These are phyloP conservation scores for Nemania sp. DNA, from an alignment of 2,329 filamentous ascomycete species.

Conservation along the genomic window DNA sequence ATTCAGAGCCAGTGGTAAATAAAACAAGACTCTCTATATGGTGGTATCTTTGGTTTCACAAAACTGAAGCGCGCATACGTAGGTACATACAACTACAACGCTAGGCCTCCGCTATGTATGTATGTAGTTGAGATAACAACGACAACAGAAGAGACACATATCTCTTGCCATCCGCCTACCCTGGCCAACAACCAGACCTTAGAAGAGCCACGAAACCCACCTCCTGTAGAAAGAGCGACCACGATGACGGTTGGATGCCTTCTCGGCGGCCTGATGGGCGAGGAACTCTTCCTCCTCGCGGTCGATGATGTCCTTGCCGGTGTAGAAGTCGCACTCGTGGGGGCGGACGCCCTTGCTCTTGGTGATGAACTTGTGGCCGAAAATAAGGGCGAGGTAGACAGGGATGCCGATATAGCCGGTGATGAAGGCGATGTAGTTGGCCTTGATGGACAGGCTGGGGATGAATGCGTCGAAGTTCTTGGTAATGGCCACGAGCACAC, in stretches of 20 bases:
- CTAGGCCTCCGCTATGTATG: background rate
- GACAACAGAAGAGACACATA: too few relatives aligned
- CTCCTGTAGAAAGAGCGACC: slow-evolving; percentile 59
- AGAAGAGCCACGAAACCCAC: slow-evolving; percentile 66
- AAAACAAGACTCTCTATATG: slow-evolving; percentile 10
- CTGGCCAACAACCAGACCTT: too few relatives aligned
- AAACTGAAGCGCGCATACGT: background rate
- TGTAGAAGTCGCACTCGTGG: slow-evolving; percentile 68
- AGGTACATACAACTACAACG: slow-evolving; percentile 7
- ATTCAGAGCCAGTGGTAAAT: too few relatives aligned
- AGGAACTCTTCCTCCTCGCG: slow-evolving; percentile 72
- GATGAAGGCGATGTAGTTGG: slow-evolving; percentile 72
- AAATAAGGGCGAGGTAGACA: slow-evolving; percentile 69
- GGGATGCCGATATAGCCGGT: slow-evolving; percentile 79
- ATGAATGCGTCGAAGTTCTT: slow-evolving; percentile 82
- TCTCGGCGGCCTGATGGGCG: slow-evolving; percentile 52
- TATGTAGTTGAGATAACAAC: too few relatives aligned
- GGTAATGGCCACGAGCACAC: slow-evolving; percentile 73
- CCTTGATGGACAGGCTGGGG: slow-evolving; percentile 42
- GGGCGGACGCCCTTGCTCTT: slow-evolving; percentile 59
- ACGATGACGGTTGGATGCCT: slow-evolving; percentile 33
- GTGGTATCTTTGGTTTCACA: slow-evolving; percentile 21
- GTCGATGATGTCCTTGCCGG: slow-evolving; percentile 74
- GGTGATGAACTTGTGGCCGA: slow-evolving; percentile 65
- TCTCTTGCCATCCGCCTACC: too few relatives aligned